phyloP scores from a whole-genome alignment of 2,329 filamentous ascomycete species.

The Exophiala spinifera region DNA sequence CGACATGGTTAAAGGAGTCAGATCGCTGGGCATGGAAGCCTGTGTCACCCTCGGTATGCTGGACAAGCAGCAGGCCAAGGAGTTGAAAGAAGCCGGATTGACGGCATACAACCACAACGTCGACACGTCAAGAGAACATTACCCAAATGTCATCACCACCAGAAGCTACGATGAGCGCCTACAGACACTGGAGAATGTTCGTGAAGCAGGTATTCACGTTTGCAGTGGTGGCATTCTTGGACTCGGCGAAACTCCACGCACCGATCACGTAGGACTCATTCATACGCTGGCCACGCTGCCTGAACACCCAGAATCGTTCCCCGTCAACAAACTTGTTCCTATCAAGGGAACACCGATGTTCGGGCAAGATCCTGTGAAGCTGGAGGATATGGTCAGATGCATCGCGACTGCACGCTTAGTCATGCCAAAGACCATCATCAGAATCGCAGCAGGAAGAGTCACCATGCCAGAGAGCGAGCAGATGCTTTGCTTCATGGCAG shows the following conservation, averaged over 20 bases:
- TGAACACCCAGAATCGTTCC: slow-evolving; percentile 82
- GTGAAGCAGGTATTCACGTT: slow-evolving; percentile 82
- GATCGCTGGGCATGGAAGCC: slow-evolving; percentile 79
- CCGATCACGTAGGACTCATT: slow-evolving; percentile 78
- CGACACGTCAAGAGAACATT: slow-evolving; percentile 81
- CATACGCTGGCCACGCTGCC: slow-evolving; percentile 79
- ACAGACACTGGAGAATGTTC: slow-evolving; percentile 73
- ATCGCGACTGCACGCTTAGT: slow-evolving; percentile 79
- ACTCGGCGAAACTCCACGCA: slow-evolving; percentile 67
- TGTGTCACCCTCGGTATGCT: slow-evolving; percentile 97
- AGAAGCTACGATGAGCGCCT: slow-evolving; percentile 83
- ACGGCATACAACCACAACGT: slow-evolving; percentile 95
- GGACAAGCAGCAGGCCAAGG: slow-evolving; percentile 72
- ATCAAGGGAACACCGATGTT: slow-evolving; percentile 87
- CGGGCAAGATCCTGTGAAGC: slow-evolving; percentile 67
- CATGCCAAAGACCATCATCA: slow-evolving; percentile 81
- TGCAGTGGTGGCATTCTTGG: slow-evolving; percentile 88
- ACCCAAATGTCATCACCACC: slow-evolving; percentile 81
- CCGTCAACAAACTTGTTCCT: slow-evolving; percentile 84
- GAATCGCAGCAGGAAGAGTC: slow-evolving; percentile 79
- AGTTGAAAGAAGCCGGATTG: slow-evolving; percentile 77
- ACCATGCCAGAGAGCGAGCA: slow-evolving; percentile 87
- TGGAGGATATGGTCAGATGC: slow-evolving; percentile 75
- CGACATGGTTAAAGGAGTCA: slow-evolving; percentile 78
- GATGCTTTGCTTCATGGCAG: slow-evolving; percentile 82